A percentile compares a stretch with the other conserved stretches of the same genome.
Conservation (phyloP, 257 asterid species). For the Thymus quinquecostatus region DNA sequence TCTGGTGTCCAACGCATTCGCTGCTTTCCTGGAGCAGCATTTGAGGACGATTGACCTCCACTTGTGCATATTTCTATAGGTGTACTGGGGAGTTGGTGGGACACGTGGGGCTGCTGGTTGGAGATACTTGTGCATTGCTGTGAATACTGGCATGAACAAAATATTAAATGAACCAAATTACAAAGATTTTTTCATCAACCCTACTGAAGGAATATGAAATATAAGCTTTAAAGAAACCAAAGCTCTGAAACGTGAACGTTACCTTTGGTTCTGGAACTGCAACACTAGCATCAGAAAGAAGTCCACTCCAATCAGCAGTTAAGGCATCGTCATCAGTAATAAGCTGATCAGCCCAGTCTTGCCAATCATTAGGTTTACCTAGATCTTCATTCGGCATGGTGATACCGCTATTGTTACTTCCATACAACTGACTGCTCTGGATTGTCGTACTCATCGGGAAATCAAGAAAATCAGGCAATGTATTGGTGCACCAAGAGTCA, state of each 20-base stretch:
- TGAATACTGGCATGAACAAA: slow-evolving; percentile 28
- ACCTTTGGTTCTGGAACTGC: slow-evolving; percentile 55
- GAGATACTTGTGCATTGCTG: slow-evolving; percentile 48
- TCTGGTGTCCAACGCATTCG: slow-evolving; percentile 98
- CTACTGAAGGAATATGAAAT: slow-evolving; percentile 5
- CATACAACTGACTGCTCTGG: slow-evolving; percentile 48
- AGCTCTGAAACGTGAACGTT: slow-evolving; percentile 15
- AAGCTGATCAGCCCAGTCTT: slow-evolving; percentile 77
- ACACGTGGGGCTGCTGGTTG: slow-evolving; percentile 42
- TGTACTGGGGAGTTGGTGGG: slow-evolving; percentile 51
- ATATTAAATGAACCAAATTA: slow-evolving; percentile 21
- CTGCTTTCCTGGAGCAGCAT: slow-evolving; percentile 63
- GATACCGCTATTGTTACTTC: slow-evolving; percentile 34
- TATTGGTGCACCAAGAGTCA: slow-evolving; percentile 63
- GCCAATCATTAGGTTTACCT: slow-evolving; percentile 59
- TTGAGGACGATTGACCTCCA: slow-evolving; percentile 52
- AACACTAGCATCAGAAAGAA: slow-evolving; percentile 58
- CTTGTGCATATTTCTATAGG: slow-evolving; percentile 49
- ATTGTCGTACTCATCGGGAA: slow-evolving; percentile 49
- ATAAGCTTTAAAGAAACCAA: slow-evolving; percentile 27
- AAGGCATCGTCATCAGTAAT: slow-evolving; percentile 59
- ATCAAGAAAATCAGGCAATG: slow-evolving; percentile 57
- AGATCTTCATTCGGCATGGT: slow-evolving; percentile 50
- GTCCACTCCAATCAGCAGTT: slow-evolving; percentile 64
- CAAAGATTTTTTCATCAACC: slow-evolving; percentile 2